These are phyloP conservation scores for Adansonia gregorii DNA, from an alignment of 441 rosid genomes.

Conservation along the genomic window DNA sequence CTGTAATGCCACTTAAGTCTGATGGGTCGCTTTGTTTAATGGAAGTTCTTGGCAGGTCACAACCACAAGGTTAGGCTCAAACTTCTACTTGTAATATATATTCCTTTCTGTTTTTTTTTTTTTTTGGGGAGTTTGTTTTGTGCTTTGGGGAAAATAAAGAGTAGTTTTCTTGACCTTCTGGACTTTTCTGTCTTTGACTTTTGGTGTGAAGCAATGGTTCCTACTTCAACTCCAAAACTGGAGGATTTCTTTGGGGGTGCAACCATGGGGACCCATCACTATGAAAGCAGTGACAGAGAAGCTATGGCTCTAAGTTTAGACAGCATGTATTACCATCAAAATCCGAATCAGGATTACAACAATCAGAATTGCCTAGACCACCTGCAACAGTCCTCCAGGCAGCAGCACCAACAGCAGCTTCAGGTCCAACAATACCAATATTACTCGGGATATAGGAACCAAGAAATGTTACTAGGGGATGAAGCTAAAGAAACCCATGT, in stretches of 20 bases:
- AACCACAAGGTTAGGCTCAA: slow-evolving; percentile 44
- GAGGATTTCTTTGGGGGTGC: slow-evolving; percentile 90
- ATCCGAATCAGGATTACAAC: slow-evolving; percentile 43
- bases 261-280: slow-evolving; percentile 72
- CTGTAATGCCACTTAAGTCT: slow-evolving; percentile 90
- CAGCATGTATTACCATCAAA: slow-evolving; percentile 65
- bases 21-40: slow-evolving; percentile 95
- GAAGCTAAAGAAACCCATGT: slow-evolving; percentile 43
- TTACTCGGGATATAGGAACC: slow-evolving; percentile 44
- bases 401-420: slow-evolving; percentile 38
- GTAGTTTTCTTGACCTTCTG: slow-evolving; percentile 21
- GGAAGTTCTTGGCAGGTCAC: slow-evolving; percentile 86
- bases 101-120: slow-evolving; percentile 19
- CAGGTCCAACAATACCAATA: slow-evolving; percentile 44
- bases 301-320: slow-evolving; percentile 84
- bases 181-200: slow-evolving; percentile 34
- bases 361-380: slow-evolving; percentile 40
- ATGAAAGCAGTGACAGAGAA: slow-evolving; percentile 55
- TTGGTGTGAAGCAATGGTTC: slow-evolving; percentile 48
- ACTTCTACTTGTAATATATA: neutral
- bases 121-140: slow-evolving; percentile 14
- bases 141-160: neutral
- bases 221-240: slow-evolving; percentile 75
- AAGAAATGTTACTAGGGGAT: slow-evolving; percentile 43
- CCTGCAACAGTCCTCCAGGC: slow-evolving; percentile 46